Base-by-base conservation (phyloP, 306 rosid species). In the Chamaecrista fasciculata region DNA sequence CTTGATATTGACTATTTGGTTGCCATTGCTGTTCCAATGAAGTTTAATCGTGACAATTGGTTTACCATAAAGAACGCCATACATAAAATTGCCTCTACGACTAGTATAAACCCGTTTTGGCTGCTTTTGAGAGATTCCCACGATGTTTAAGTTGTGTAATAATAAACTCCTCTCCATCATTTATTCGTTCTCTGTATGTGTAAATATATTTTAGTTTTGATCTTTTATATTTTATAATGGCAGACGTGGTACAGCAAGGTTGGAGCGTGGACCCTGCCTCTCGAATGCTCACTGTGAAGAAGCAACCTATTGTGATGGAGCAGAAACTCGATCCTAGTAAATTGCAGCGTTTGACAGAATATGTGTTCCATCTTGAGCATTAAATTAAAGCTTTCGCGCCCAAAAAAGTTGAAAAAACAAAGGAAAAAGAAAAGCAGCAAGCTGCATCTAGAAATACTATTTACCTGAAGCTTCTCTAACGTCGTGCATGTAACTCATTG, bases 311-410 rank as follows among this genome's bases (percentile, higher is more conserved):
- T 15, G 78, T 79, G 76, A 81, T 83, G 0, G 88, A 89, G 83
- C 97, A 95, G 92, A 95, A 85, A 74, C 83, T 91, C 23, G 91
- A 89, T 74, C 86, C 88, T 16, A 68, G 89, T 56, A 91, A 87
- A 84, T 79, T 91, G 86, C 97, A 95, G 86, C 85, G 84, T 56
- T 78, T 95, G 84, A 95, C 95, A 2, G 99, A 95, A 84, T 91
- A 89, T 60, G 95, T 91, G 33, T 95, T 87, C 83, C 96, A 89
- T 71, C 87, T 89, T 0, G 96, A 91, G 89, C 99, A 95, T 71
- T 86, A 77, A 81, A 69, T n/a, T n/a, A n/a, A n/a, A n/a, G n/a
- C n/a, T n/a, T n/a, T n/a, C n/a, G 70, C 69, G 53, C 44, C 26
- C 23, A 23, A 55, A 23, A 21, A n/a, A 55, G 20, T 31, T 37